Evolutionary conservation across 2,329 filamentous ascomycete genomes (phyloP), one percentile per base, ranked within the genome.

Genomic region (Colletotrichum spaethianum): DNA sequence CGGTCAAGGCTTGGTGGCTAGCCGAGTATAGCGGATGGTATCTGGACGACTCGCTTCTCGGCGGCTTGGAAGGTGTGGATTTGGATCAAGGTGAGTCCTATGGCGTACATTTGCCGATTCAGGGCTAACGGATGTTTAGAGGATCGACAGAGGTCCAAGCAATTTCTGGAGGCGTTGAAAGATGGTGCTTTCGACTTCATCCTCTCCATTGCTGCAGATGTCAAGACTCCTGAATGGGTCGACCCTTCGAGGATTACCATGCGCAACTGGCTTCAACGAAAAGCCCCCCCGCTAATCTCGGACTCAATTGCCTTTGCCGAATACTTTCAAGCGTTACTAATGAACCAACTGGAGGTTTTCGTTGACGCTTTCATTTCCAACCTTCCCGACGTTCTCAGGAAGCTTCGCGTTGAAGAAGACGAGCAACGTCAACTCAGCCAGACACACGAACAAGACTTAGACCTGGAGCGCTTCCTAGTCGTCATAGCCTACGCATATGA

Each of bases 171-270:
- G 63, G 90, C 93, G 3, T 83, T 98, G 8, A 94, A 95, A 77
- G 95, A 98, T 74, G 95, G 95, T 5, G 95, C 94, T 6, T 93
- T 99, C 74, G 95, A 98, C 78, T 97, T 98, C 78, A 89, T 98
- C 75, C 88, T 99, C 23, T 93, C 94, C 0, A 87, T 98, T 57
- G 93, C 94, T 64, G 92, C 94, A 38, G 95, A 97, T 78, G 89
- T 96, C 64, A 94, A 92, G 75, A 89, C 92, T 4, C 90, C 93
- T 46, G 92, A 95, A 75, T 98, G 95, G 94, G 92, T 95, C 76
- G 95, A 98, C 78, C 93, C 95, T 14, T 93, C 94, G 33, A 93
- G 95, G 73, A 91, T 91, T 65, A 94, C 94, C 71, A 88, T 99
- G 80, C 91, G 96, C 38, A 89, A 92, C 66, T 94, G 94, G 85